Base-by-base conservation (phyloP, 345 rosid species). In the Acer saccharum region DNA sequence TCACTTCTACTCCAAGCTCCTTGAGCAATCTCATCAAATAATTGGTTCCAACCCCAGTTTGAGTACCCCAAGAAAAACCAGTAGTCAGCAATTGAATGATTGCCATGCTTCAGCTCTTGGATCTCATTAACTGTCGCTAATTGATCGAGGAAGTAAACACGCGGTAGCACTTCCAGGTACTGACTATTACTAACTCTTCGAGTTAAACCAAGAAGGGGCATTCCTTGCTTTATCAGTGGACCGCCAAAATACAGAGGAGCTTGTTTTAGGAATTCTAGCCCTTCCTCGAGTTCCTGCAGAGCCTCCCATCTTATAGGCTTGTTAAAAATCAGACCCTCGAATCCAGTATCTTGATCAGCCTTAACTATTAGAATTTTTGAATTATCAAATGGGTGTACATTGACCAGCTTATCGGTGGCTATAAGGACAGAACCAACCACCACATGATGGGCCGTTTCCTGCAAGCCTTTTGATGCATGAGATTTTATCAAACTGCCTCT, bases 31-130 rank as follows among this genome's bases (percentile, higher is more conserved):
- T 95, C 99, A 67, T 85, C 76, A 39, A 86, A 87, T 73, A 96
- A 73, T 83, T 96, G 99, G 3, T 83, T 81, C 91, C 97, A 90
- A 57, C 86, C 87, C 99, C 99, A 96, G 78, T 88, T 84, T 0
- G 97, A 84, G 75, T 84, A 87, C 10, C 99, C 99, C 81, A 94
- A 75, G 91, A 96, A 96, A 81, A 96, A 94, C 97, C 97, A 96
- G 79, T 89, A 92, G 46, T 88, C 90, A 4, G 73, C n/a, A 1
- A 89, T 60, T 7, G 87, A 85, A 29, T 78, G 78, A 61, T 79
- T 87, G 78, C 88, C 89, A 4, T 84, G 79, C 79, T 81, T 89
- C 18, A 91, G 70, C 73, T 80, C 88, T 75, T 90, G 79, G 44
- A 92, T 86, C 74, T 78, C 86, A 39, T 69, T 29, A 7, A 87